Evolutionary conservation across 768 basidiomycete genomes (phyloP).

Genomic region (Kwoniella pini): DNA sequence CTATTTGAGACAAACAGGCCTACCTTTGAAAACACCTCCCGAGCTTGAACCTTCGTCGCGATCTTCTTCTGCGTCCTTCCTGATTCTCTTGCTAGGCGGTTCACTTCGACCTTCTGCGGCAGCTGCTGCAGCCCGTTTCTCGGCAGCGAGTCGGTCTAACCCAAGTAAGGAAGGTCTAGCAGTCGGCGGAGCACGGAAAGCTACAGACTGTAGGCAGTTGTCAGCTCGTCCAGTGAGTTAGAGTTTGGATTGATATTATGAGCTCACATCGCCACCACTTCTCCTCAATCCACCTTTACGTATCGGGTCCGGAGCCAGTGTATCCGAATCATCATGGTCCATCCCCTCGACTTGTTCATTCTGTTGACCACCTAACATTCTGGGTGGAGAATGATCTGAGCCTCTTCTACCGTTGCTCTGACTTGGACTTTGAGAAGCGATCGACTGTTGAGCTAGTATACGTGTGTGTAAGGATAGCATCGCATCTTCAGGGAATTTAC

Average conservation of each 20-base stretch:
- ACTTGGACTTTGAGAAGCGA: slow-evolving; percentile 45
- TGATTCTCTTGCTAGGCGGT: slow-evolving; percentile 64
- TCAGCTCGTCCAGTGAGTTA: slow-evolving; percentile 13
- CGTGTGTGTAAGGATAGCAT: slow-evolving; percentile 76
- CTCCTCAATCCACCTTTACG: slow-evolving; percentile 76
- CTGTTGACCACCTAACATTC: slow-evolving; percentile 38
- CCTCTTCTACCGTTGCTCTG: slow-evolving; percentile 31
- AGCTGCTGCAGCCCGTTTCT: slow-evolving; percentile 70
- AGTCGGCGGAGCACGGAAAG: slow-evolving; percentile 73
- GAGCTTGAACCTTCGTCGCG: slow-evolving; percentile 36
- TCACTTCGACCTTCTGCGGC: slow-evolving; percentile 57
- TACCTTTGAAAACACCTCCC: slow-evolving; percentile 85
- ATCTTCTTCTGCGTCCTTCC: slow-evolving; percentile 61
- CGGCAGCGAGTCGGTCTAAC: slow-evolving; percentile 80
- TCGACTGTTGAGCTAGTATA: slow-evolving; percentile 73
- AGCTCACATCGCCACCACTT: slow-evolving; percentile 58
- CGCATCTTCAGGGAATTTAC: slow-evolving; percentile 79
- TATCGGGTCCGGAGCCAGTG: slow-evolving; percentile 75
- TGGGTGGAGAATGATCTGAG: slow-evolving; percentile 41
- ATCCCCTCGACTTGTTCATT: slow-evolving; percentile 65
- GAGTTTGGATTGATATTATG: not conserved
- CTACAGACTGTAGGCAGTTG: slow-evolving; percentile 63
- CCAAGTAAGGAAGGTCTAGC: slow-evolving; percentile 78
- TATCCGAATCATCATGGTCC: slow-evolving; percentile 74
- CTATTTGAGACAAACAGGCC: slow-evolving; percentile 26